These are phyloP conservation scores for Saccharomycopsis hybrid DNA, from an alignment of 1,139 yeast genomes.

Conservation along the genomic window DNA sequence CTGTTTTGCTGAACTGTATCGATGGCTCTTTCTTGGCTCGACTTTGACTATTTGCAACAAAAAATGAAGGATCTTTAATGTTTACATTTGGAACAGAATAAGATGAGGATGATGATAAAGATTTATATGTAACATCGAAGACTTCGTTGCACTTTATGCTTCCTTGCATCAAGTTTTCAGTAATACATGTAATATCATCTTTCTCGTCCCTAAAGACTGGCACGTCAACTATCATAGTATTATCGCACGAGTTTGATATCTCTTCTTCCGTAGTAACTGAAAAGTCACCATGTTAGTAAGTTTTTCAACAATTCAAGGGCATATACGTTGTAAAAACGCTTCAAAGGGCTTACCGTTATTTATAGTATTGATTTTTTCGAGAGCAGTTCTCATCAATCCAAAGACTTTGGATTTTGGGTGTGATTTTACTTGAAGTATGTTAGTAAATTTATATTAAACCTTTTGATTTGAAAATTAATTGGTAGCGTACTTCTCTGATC, in stretches of 20 bases:
- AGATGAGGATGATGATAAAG: neutral
- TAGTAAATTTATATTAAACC: too few relatives aligned
- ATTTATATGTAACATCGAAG: neutral
- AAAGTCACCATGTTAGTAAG: too few relatives aligned
- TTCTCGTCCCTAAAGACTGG: constrained; percentile 13
- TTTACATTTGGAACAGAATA: neutral
- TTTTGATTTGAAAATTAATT: too few relatives aligned
- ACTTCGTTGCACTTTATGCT: constrained; percentile 7
- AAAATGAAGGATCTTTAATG: constrained; percentile 5
- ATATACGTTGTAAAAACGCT: too few relatives aligned
- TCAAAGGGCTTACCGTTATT: neutral
- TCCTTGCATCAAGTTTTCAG: constrained; percentile 7
- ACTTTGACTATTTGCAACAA: neutral
- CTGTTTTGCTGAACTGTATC: constrained; percentile 16
- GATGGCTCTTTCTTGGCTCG: constrained; percentile 4
- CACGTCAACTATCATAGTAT: constrained; percentile 4
- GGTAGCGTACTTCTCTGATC: too few relatives aligned
- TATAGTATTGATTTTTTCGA: constrained; percentile 8
- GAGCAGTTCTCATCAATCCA: constrained; percentile 4
- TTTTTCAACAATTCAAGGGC: too few relatives aligned
- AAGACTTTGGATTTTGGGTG: constrained; percentile 1
- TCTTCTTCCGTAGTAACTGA: neutral
- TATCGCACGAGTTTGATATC: neutral
- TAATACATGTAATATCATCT: constrained; percentile 8
- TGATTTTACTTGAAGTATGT: too few relatives aligned